Percentiles rank a stretch among this genome's conserved stretches.
These are phyloP conservation scores for Sordariomycetes sp. DNA, from an alignment of 2,329 filamentous ascomycete species.

Conservation along the genomic window DNA sequence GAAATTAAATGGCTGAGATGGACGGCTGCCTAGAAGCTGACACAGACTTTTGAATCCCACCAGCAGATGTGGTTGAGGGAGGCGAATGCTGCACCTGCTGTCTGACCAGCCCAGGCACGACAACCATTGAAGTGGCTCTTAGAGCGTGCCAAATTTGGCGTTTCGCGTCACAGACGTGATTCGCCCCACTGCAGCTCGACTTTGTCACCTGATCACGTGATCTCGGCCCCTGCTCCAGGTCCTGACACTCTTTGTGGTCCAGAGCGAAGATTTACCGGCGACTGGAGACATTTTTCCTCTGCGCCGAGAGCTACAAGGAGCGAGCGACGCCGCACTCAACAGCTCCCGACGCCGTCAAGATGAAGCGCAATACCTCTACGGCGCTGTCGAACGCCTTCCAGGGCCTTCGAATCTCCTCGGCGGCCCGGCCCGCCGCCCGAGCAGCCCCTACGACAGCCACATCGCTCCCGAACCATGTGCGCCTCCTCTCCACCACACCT, in stretches of 20 bases:
- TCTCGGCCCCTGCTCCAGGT: background rate
- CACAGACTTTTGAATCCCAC: background rate
- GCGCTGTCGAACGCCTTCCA: constrained; percentile 39
- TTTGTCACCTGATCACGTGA: constrained; percentile 5
- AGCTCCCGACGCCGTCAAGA: constrained; percentile 17
- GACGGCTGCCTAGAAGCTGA: background rate
- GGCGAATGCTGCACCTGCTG: background rate
- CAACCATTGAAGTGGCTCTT: background rate
- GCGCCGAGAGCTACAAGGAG: background rate
- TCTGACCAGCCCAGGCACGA: background rate
- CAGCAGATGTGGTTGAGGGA: background rate
- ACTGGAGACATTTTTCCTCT: background rate
- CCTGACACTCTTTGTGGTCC: background rate
- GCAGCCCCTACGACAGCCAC: constrained; percentile 15
- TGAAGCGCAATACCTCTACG: constrained; percentile 33
- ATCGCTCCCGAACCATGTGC: constrained; percentile 30
- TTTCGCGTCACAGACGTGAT: background rate
- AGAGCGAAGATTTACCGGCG: background rate
- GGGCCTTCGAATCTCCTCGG: constrained; percentile 22
- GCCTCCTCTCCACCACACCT: constrained; percentile 64
- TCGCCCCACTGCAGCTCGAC: background rate
- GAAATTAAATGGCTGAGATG: background rate
- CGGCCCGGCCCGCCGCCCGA: constrained; percentile 25
- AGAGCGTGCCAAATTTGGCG: background rate
- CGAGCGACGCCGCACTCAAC: background rate